Evolutionary conservation across 2,329 filamentous ascomycete species (phyloP).

Genomic region (Botryotinia globosa): DNA sequence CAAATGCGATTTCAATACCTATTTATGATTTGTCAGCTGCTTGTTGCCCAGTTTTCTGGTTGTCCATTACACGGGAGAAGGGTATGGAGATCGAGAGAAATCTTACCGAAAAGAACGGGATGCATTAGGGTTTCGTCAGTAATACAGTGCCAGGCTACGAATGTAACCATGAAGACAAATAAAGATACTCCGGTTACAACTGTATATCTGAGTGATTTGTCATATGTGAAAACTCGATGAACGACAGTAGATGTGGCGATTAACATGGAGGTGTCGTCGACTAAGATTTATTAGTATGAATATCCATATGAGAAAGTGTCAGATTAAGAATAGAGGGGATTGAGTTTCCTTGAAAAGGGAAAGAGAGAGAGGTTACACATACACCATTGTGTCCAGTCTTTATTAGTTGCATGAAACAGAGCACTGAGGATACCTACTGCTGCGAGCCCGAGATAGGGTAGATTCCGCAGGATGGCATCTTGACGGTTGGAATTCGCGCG

Average conservation of each 20-base stretch:
- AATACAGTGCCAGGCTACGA: slow-evolving; percentile 42
- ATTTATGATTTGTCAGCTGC: neutral
- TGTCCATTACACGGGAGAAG: neutral
- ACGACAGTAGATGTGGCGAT: slow-evolving; percentile 52
- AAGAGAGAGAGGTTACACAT: slow-evolving; percentile 20
- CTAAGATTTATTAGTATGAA: slow-evolving; percentile 39
- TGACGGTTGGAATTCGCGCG: slow-evolving; percentile 31
- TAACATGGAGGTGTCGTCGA: slow-evolving; percentile 60
- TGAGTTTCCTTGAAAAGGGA: neutral
- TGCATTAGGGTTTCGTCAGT: slow-evolving; percentile 28
- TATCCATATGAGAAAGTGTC: neutral
- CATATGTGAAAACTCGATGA: slow-evolving; percentile 47
- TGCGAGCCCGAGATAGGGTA: slow-evolving; percentile 45
- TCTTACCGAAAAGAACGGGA: slow-evolving; percentile 27
- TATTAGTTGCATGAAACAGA: slow-evolving; percentile 45
- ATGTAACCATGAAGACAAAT: slow-evolving; percentile 41
- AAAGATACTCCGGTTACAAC: slow-evolving; percentile 43
- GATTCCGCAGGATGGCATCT: slow-evolving; percentile 36
- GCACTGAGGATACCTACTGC: slow-evolving; percentile 44
- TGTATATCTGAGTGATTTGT: slow-evolving; percentile 48
- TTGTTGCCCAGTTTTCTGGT: neutral
- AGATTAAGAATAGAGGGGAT: neutral
- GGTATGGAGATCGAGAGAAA: neutral
- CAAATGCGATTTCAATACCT: slow-evolving; percentile 29
- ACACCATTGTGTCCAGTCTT: slow-evolving; percentile 48